These are phyloP conservation scores for Tuber microsphaerosporum DNA, from an alignment of 495 filamentous ascomycete species.

Conservation along the genomic window DNA sequence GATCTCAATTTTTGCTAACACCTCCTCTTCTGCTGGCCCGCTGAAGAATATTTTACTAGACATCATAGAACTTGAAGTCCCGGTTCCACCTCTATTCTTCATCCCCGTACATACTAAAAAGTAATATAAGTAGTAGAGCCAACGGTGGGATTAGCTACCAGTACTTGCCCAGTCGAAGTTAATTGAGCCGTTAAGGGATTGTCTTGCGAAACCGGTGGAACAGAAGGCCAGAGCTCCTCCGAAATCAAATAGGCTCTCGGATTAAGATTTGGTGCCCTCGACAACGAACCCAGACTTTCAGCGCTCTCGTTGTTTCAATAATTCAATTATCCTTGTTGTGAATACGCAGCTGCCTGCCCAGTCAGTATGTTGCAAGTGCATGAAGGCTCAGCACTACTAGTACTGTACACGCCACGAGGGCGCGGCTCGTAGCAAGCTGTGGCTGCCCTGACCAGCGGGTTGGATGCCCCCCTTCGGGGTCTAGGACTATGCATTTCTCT, in stretches of 20 bases:
- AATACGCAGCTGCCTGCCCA: not conserved
- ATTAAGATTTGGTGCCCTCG: not conserved
- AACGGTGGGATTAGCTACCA: not conserved
- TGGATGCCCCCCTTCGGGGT: not conserved
- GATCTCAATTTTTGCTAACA: not conserved
- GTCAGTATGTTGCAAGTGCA: not conserved
- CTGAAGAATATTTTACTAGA: not conserved
- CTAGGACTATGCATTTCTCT: not conserved
- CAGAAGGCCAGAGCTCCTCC: not conserved
- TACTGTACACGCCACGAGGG: not conserved
- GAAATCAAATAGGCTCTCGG: not conserved
- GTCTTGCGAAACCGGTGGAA: not conserved
- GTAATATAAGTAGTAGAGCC: not conserved
- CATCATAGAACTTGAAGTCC: not conserved
- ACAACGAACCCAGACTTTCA: not conserved
- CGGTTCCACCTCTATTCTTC: not conserved
- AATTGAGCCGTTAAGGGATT: not conserved
- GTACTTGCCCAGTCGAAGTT: not conserved
- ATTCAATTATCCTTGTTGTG: not conserved
- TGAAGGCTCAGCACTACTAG: not conserved
- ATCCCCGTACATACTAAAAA: not conserved
- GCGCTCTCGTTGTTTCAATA: not conserved
- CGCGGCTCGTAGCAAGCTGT: not conserved
- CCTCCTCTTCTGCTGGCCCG: not conserved
- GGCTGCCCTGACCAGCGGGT: not conserved